Conservation (phyloP, 106 monocot genomes). For the Acorus calamus region DNA sequence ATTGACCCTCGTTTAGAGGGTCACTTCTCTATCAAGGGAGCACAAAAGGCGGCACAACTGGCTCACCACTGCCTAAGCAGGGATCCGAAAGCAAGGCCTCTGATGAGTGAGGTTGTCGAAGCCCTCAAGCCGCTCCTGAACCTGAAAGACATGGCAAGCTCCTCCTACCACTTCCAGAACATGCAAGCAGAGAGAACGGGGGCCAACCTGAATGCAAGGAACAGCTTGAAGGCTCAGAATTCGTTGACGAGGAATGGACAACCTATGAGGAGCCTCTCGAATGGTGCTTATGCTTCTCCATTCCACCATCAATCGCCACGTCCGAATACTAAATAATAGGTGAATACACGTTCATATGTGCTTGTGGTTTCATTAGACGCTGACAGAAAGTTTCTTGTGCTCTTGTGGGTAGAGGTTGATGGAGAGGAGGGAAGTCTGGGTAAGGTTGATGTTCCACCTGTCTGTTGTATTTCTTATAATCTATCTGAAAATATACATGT, state of each 20-base stretch:
- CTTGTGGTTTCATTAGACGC: no score
- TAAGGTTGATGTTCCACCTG: no score
- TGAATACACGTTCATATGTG: no score
- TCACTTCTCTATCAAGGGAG: slow-evolving; percentile 36
- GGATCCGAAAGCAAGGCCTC: slow-evolving; percentile 30
- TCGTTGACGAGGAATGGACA: slow-evolving; percentile 34
- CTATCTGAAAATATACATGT: no score
- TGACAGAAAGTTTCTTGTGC: no score
- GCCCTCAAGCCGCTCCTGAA: slow-evolving; percentile 24
- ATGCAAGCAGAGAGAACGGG: slow-evolving; percentile 22
- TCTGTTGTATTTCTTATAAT: no score
- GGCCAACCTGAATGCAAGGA: slow-evolving; percentile 8
- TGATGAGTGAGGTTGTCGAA: slow-evolving; percentile 36
- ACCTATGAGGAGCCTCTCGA: slow-evolving; percentile 50
- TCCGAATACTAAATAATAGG: no score
- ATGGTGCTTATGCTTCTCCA: slow-evolving; percentile 45
- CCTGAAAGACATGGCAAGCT: slow-evolving; percentile 30
- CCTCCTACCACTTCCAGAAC: slow-evolving; percentile 19
- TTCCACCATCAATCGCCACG: slow-evolving; percentile 13
- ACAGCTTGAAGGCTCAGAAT: slow-evolving; percentile 31
- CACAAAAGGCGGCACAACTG: slow-evolving; percentile 18
- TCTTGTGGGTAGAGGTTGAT: no score
- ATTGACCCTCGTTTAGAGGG: slow-evolving; percentile 33
- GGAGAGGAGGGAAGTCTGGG: no score
- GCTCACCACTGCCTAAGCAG: slow-evolving; percentile 28